Evolutionary conservation across 305 asterid species (phyloP), one percentile per base, ranked within the genome.

Genomic region (Fraxinus dipetala): DNA sequence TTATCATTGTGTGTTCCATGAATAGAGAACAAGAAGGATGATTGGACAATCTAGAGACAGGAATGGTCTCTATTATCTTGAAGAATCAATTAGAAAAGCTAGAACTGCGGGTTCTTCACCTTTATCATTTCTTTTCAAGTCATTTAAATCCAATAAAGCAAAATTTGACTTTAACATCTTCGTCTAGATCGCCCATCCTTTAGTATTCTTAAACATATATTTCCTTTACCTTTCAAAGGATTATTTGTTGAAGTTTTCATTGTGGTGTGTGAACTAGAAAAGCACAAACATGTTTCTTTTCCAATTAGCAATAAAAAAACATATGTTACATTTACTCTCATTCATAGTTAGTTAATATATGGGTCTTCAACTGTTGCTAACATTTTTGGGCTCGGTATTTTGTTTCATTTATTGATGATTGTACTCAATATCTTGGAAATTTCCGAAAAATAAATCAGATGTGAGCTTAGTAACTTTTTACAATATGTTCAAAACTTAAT

Each of bases 1-100:
- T 6, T 3, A 26, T 28, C n/a, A 5, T 28, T 76, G 80, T 48
- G 35, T 8, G 28, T 76, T 77, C 30, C 45, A 77, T 38, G 72
- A 48, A 76, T 40, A 77, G 30, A 26, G 16, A 26, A 20, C 7
- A 8, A 34, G 72, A 38, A 45, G 48, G 48, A 77, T 31, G 80
- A 77, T 77, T 77, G 48, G 80, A 26, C 80, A 24, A 28, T 70
- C 80, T 54, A 77, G 26, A 43, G 51, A 43, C 5, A 43, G 16
- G n/a, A 4, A 36, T 36, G 43, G 5, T 43, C 54, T 11, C 54
- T 43, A 43, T 43, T 11, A 43, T 43, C 54, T 43, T 11, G n/a
- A 43, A 43, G 54, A 43, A 11, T 43, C 54, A 43, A 2, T 43
- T 3, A 43, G 16, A 43, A 43, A 43, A 43, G 54, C n/a, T 43